These are phyloP conservation scores for Penicillium sp. DNA, from an alignment of 2,329 filamentous ascomycete genomes.

Conservation along the genomic window DNA sequence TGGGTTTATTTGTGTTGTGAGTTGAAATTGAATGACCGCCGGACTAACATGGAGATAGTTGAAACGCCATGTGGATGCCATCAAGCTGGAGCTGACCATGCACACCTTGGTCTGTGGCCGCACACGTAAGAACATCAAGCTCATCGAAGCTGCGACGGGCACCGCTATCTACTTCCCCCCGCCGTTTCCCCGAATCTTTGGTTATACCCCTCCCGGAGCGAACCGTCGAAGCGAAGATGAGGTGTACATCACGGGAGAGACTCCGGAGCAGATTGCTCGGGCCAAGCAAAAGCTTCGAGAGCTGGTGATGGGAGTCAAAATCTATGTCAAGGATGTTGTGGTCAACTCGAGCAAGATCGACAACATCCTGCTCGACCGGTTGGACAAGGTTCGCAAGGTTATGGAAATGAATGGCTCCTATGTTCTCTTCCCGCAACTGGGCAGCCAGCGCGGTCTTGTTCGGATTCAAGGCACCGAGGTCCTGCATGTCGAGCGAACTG, in stretches of 20 bases:
- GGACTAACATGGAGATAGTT: conserved; percentile 36
- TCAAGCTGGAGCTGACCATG: conserved; percentile 77
- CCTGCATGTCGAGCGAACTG: conserved; percentile 87
- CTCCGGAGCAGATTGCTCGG: conserved; percentile 71
- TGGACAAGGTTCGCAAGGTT: conserved; percentile 97
- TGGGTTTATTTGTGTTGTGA: conserved; percentile 40
- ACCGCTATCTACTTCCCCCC: conserved; percentile 98
- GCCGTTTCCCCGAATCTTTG: conserved; percentile 84
- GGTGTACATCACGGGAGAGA: conserved; percentile 92
- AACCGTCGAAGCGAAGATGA: conserved; percentile 77
- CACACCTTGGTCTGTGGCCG: conserved; percentile 91
- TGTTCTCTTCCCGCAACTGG: conserved; percentile 83
- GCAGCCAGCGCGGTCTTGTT: conserved; percentile 75
- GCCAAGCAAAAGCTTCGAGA: conserved; percentile 92
- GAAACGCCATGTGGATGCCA: conserved; percentile 63
- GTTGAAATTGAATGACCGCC: background rate
- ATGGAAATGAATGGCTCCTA: conserved; percentile 95
- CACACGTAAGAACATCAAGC: conserved; percentile 93
- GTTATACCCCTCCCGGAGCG: conserved; percentile 79
- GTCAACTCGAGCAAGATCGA: conserved; percentile 91
- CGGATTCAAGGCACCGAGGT: conserved; percentile 91
- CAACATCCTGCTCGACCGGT: conserved; percentile 79
- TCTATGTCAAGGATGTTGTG: conserved; percentile 86
- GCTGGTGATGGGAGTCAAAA: conserved; percentile 70
- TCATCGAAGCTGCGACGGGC: conserved; percentile 90